A percentile compares a stretch with the other conserved stretches of the same genome.
These are phyloP conservation scores for Solanum lignicaule DNA, from an alignment of 257 asterid species.

Conservation along the genomic window DNA sequence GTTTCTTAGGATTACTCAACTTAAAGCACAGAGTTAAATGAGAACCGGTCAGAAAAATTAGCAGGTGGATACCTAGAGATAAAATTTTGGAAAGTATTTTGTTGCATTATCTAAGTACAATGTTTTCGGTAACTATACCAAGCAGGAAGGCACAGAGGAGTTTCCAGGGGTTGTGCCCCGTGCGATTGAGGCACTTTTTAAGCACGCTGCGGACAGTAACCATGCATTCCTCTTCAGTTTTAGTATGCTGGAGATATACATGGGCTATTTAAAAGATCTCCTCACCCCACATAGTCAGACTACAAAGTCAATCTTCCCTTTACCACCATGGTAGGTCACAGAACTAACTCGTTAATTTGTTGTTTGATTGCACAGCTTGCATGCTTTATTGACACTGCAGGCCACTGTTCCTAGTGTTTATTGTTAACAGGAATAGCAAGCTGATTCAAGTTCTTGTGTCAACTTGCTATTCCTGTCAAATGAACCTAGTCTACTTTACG, in stretches of 20 bases:
- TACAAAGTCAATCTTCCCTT: background rate
- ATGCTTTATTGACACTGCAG: background rate
- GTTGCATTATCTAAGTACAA: background rate
- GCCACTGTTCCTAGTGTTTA: background rate
- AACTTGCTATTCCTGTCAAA: background rate
- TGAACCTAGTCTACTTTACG: background rate
- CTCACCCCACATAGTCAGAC: background rate
- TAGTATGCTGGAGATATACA: slow-evolving; percentile 11
- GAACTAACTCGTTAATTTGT: background rate
- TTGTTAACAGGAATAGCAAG: background rate
- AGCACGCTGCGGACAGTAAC: slow-evolving; percentile 7
- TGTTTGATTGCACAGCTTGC: background rate
- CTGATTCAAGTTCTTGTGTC: background rate
- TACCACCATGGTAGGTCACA: slow-evolving; percentile 1
- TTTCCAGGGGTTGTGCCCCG: slow-evolving; percentile 10
- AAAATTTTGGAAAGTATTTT: background rate
- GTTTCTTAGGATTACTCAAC: background rate
- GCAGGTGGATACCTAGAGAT: background rate
- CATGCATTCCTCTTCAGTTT: background rate
- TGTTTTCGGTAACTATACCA: background rate
- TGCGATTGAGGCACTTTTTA: slow-evolving; percentile 6
- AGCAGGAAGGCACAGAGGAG: slow-evolving; percentile 8
- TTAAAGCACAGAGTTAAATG: background rate
- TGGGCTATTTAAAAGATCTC: slow-evolving; percentile 10
- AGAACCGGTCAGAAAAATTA: background rate